Percentiles rank a stretch among this genome's conserved stretches.
Evolutionary conservation across 2,329 filamentous ascomycete species (phyloP).

Genomic region (Clarireedia paspali): DNA sequence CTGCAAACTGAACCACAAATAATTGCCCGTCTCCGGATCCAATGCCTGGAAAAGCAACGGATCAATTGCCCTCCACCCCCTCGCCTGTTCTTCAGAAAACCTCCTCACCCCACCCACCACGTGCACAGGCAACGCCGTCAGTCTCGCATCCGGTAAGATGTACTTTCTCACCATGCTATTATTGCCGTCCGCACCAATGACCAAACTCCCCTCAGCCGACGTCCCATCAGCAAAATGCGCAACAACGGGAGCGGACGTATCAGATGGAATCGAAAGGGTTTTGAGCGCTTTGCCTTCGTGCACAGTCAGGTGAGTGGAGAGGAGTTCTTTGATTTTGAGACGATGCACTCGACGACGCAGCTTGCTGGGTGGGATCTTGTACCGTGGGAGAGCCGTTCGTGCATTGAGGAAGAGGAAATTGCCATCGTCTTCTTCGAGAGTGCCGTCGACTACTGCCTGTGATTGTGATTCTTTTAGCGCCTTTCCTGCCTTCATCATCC

Average conservation of each 20-base stretch:
- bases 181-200: conserved; percentile 35
- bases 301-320: conserved; percentile 23
- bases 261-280: conserved; percentile 19
- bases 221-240: conserved; percentile 31
- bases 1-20: conserved; percentile 41
- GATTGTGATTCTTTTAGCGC: background rate
- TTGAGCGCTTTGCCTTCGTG: conserved; percentile 45
- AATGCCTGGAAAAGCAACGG: conserved; percentile 47
- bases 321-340: conserved; percentile 18
- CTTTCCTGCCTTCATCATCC: too few relatives aligned
- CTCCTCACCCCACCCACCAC: conserved; percentile 33
- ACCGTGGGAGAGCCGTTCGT: conserved; percentile 32
- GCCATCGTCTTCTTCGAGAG: conserved; percentile 31
- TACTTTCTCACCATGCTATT: conserved; percentile 26
- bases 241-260: conserved; percentile 16
- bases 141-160: conserved; percentile 17
- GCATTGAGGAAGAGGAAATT: conserved; percentile 37
- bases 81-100: conserved; percentile 33
- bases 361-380: conserved; percentile 33
- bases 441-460: conserved; percentile 24
- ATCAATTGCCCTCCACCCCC: conserved; percentile 39
- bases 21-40: conserved; percentile 42
- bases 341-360: conserved; percentile 32
- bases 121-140: conserved; percentile 32
- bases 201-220: conserved; percentile 25